These are phyloP conservation scores for Geotrichum ghanense DNA, from an alignment of 805 yeast species.

Conservation along the genomic window DNA sequence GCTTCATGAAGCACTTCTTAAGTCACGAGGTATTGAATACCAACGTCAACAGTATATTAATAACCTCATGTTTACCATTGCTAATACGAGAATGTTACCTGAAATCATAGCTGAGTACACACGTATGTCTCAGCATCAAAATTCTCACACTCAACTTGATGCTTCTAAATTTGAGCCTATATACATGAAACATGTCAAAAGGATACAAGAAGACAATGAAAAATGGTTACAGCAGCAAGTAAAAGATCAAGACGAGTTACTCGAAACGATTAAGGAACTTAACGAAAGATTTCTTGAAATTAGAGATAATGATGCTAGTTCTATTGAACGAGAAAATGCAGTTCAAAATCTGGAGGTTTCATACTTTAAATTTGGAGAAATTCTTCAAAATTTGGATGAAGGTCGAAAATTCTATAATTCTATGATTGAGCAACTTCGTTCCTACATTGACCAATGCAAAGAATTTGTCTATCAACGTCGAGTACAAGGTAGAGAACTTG, in stretches of 20 bases:
- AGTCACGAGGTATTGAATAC: conserved; percentile 14
- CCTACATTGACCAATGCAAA: conserved; percentile 38
- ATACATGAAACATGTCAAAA: conserved; percentile 22
- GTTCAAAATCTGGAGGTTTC: conserved; percentile 42
- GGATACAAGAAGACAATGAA: conserved; percentile 39
- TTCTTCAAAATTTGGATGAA: conserved; percentile 48
- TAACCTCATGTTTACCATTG: conserved; percentile 7
- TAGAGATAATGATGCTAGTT: conserved; percentile 20
- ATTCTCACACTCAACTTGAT: conserved; percentile 10
- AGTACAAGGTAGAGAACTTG: conserved; percentile 42
- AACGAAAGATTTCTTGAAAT: conserved; percentile 14
- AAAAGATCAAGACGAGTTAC: conserved; percentile 28
- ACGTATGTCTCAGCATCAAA: conserved; percentile 9
- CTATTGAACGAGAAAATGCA: conserved; percentile 34
- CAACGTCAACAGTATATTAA: conserved; percentile 16
- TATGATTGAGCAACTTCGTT: conserved; percentile 36
- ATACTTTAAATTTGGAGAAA: conserved; percentile 41
- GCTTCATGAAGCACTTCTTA: conserved; percentile 14
- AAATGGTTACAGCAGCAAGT: conserved; percentile 34
- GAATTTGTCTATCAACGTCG: conserved; percentile 40
- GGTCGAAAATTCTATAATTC: conserved; percentile 65
- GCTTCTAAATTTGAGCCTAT: conserved; percentile 17
- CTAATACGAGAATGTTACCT: conserved; percentile 8
- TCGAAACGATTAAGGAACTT: conserved; percentile 27
- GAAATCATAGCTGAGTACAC: conserved; percentile 3